Evolutionary conservation across 1,284 basidiomycete genomes (phyloP).

Genomic region (Puccinia polysora): DNA sequence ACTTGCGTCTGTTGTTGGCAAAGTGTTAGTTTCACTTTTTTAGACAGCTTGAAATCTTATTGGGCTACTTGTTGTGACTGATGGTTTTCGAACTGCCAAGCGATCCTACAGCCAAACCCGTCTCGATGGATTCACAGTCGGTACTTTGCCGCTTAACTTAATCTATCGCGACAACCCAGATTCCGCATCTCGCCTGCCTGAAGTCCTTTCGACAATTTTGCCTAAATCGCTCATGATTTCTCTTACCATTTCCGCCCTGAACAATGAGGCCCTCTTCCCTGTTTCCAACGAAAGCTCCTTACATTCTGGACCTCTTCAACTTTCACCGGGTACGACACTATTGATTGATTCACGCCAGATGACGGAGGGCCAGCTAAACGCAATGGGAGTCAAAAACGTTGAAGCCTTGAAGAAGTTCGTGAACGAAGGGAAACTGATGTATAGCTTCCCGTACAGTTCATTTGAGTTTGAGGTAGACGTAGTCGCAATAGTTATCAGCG

Average conservation of each 20-base stretch:
- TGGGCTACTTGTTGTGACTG: neutral
- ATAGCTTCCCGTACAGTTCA: slow-evolving; percentile 41
- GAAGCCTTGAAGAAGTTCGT: slow-evolving; percentile 43
- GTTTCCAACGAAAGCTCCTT: slow-evolving; percentile 29
- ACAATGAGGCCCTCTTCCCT: slow-evolving; percentile 24
- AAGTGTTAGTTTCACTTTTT: slow-evolving; percentile 20
- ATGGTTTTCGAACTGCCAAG: neutral
- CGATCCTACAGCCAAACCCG: slow-evolving; percentile 30
- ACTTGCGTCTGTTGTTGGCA: slow-evolving; percentile 10
- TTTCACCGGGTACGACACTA: slow-evolving; percentile 15
- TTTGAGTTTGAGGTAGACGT: slow-evolving; percentile 33
- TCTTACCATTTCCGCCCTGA: slow-evolving; percentile 13
- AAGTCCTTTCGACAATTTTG: slow-evolving; percentile 13
- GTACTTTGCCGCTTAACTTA: slow-evolving; percentile 34
- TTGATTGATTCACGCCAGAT: slow-evolving; percentile 26
- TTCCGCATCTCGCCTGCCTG: neutral
- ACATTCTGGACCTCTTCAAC: slow-evolving; percentile 31
- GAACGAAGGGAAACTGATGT: slow-evolving; percentile 46
- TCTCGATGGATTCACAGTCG: slow-evolving; percentile 21
- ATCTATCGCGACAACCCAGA: slow-evolving; percentile 16
- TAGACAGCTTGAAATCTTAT: neutral
- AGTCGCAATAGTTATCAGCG: neutral
- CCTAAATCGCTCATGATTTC: slow-evolving; percentile 14
- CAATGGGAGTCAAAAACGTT: slow-evolving; percentile 39
- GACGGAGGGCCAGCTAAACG: slow-evolving; percentile 24